These are phyloP conservation scores for Bertia moriformis DNA, from an alignment of 2,329 filamentous ascomycete species.

Conservation along the genomic window DNA sequence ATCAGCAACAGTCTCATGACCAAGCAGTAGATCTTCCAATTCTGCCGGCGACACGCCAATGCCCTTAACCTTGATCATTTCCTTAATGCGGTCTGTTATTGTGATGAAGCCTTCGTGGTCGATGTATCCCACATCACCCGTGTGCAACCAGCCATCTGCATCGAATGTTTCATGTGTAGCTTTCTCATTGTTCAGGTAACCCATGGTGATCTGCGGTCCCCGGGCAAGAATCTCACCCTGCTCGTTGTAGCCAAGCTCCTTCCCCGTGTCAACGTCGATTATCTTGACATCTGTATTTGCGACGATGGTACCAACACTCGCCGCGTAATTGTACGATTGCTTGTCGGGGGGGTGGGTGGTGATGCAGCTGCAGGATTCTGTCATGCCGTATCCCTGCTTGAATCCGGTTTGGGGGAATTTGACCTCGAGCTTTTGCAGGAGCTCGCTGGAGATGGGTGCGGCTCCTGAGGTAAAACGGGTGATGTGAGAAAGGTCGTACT, in stretches of 20 bases:
- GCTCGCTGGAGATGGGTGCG: constrained; percentile 39
- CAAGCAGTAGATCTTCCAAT: constrained; percentile 45
- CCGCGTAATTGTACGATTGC: constrained; percentile 30
- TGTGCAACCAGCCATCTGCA: constrained; percentile 35
- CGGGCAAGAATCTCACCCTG: constrained; percentile 30
- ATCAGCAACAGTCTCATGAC: constrained; percentile 39
- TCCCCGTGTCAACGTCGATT: constrained; percentile 33
- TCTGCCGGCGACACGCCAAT: constrained; percentile 48
- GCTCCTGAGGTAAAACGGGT: constrained; percentile 43
- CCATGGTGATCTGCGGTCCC: constrained; percentile 32
- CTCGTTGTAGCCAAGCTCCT: constrained; percentile 33
- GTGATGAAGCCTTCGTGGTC: constrained; percentile 38
- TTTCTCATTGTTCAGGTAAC: constrained; percentile 26
- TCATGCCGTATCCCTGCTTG: constrained; percentile 57
- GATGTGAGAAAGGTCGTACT: constrained; percentile 41
- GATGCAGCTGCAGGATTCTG: constrained; percentile 48
- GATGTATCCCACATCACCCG: constrained; percentile 39
- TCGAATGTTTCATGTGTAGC: constrained; percentile 28
- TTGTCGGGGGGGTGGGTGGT: constrained; percentile 41
- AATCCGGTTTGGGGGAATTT: constrained; percentile 45
- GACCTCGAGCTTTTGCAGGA: constrained; percentile 36
- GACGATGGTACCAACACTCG: constrained; percentile 35
- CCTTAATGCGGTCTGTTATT: constrained; percentile 49
- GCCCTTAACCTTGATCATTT: constrained; percentile 56
- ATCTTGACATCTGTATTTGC: constrained; percentile 46